Conservation (phyloP, 306 rosid species). For the Pyrus bretschneideri region DNA sequence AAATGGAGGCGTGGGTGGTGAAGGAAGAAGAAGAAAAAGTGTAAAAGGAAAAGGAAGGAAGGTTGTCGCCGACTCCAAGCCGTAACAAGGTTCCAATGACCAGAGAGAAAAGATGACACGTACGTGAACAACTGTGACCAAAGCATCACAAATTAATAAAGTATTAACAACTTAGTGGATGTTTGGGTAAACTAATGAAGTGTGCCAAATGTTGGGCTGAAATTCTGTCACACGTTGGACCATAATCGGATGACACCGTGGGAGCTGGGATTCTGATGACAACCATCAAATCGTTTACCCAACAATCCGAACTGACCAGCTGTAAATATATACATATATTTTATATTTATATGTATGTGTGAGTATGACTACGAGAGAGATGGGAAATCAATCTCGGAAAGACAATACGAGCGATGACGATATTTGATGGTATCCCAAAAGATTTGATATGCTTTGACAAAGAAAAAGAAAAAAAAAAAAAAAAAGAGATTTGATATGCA, state of each 20-base stretch:
- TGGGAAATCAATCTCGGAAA: constrained; percentile 20
- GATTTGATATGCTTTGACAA: background rate
- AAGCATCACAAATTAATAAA: no score
- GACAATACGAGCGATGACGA: constrained; percentile 7
- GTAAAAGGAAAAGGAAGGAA: no score
- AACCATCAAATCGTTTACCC: background rate
- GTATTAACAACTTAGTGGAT: background rate
- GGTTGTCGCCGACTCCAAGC: no score
- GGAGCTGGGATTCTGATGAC: background rate
- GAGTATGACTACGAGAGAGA: background rate
- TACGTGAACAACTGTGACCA: no score
- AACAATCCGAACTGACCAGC: background rate
- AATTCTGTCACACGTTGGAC: background rate
- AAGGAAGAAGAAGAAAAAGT: no score
- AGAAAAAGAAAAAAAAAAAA: no score
- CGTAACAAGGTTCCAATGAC: no score
- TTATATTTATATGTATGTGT: no score
- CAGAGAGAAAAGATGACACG: no score
- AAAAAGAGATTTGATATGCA: background rate
- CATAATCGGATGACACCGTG: background rate
- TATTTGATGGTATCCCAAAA: constrained; percentile 17
- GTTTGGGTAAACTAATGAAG: background rate
- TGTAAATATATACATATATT: background rate
- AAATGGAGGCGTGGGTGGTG: no score
- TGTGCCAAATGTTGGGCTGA: background rate